These are phyloP conservation scores for Pyricularia pennisetigena DNA, from an alignment of 2,329 filamentous ascomycete genomes.

Conservation along the genomic window DNA sequence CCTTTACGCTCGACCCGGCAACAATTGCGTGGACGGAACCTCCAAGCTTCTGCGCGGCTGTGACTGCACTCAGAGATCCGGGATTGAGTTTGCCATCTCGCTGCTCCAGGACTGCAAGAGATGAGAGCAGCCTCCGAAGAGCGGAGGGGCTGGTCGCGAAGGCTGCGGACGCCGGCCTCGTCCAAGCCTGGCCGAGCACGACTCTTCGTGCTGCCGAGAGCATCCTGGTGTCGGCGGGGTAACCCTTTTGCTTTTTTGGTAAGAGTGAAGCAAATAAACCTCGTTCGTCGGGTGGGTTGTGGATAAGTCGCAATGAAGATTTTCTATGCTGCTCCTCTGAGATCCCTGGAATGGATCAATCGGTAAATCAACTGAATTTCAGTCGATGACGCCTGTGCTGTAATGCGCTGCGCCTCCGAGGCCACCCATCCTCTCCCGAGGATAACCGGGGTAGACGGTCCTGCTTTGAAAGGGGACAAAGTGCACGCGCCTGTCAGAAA, in stretches of 20 bases:
- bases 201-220: slow-evolving; percentile 6
- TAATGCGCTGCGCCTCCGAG: background rate
- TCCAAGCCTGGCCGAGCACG: background rate
- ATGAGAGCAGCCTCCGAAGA: slow-evolving; percentile 66
- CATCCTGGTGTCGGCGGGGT: background rate
- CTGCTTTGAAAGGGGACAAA: background rate
- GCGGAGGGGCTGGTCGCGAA: slow-evolving; percentile 29
- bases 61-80: slow-evolving; percentile 74
- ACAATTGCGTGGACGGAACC: slow-evolving; percentile 80
- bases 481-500: background rate
- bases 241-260: background rate
- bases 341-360: background rate
- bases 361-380: background rate
- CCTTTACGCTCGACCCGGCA: slow-evolving; percentile 69
- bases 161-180: background rate
- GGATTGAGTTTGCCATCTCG: slow-evolving; percentile 77
- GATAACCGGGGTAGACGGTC: background rate
- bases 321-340: background rate
- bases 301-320: background rate
- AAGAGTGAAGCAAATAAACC: too few species aligned
- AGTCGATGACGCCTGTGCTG: background rate
- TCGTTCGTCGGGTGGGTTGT: background rate
- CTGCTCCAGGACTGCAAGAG: slow-evolving; percentile 87
- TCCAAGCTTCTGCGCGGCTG: slow-evolving; percentile 78
- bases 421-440: background rate